phyloP scores from a whole-genome alignment of 768 basidiomycete species.

The Inosperma sp. region DNA sequence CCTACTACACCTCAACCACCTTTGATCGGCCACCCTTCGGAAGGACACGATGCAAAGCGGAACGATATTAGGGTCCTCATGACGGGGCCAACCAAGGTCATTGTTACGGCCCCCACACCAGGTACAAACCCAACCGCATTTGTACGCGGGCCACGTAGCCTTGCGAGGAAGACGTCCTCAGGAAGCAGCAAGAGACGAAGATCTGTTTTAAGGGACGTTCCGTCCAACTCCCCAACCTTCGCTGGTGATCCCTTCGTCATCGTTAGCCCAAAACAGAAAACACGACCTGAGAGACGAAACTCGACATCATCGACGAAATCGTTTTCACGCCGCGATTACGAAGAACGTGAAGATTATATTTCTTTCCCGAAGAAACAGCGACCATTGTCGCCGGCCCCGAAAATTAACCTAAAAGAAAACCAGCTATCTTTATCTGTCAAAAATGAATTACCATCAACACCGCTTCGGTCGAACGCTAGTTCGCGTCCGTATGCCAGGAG shows the following conservation, averaged over 20 bases:
- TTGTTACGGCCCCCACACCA: constrained; percentile 52
- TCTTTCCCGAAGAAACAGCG: constrained; percentile 3
- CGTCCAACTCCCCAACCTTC: constrained; percentile 16
- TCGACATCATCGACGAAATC: constrained; percentile 28
- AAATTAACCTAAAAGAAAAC: constrained; percentile 38
- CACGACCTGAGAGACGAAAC: constrained; percentile 18
- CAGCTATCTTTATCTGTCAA: constrained; percentile 31
- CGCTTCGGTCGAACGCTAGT: constrained; percentile 35
- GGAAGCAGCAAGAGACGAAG: constrained; percentile 25
- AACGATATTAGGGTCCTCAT: constrained; percentile 41
- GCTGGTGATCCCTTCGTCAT: constrained; percentile 10
- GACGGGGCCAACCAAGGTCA: constrained; percentile 47
- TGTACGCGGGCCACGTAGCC: constrained; percentile 40
- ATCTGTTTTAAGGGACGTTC: constrained; percentile 21
- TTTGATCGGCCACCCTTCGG: constrained; percentile 11
- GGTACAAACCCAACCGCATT: constrained; percentile 31
- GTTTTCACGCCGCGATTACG: constrained; percentile 10
- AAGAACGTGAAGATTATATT: constrained; percentile 1
- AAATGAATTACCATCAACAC: constrained; percentile 42
- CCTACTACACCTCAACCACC: constrained; percentile 10
- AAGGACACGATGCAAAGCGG: constrained; percentile 14
- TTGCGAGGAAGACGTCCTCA: constrained; percentile 29
- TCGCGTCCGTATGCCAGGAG: constrained; percentile 35
- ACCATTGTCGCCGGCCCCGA: constrained; percentile 2
- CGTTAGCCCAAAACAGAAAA: constrained; percentile 6